Evolutionary conservation across 179 eudicot genomes (phyloP).

Genomic region (Nepenthes alata): DNA sequence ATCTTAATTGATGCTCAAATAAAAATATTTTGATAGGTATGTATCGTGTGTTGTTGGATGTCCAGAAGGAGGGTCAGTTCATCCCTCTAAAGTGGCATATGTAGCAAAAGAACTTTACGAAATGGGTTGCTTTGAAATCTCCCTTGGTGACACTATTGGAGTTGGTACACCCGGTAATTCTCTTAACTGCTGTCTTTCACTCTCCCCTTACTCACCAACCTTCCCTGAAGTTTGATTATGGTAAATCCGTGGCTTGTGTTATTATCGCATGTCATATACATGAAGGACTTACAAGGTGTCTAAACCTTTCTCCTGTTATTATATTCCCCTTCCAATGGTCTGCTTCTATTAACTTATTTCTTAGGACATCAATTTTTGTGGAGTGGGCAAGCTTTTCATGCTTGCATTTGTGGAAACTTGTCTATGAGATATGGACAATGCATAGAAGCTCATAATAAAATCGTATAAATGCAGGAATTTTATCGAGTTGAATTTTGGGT

Average conservation of each 20-base stretch:
- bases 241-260: too few relatives aligned
- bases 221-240: too few relatives aligned
- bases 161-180: conserved; percentile 83
- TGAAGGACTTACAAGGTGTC: too few relatives aligned
- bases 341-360: too few relatives aligned
- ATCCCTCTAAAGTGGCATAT: conserved; percentile 88
- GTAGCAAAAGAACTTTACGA: conserved; percentile 78
- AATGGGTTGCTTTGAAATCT: conserved; percentile 96
- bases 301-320: too few relatives aligned
- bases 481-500: too few relatives aligned
- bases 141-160: conserved; percentile 92
- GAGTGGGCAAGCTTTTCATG: neutral
- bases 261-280: too few relatives aligned
- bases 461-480: too few relatives aligned
- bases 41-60: conserved; percentile 95
- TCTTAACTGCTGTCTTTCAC: neutral
- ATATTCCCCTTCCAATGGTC: too few relatives aligned
- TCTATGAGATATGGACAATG: neutral
- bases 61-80: conserved; percentile 77
- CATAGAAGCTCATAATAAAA: too few relatives aligned
- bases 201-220: too few relatives aligned
- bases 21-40: conserved; percentile 29
- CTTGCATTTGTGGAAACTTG: neutral
- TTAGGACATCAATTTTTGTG: too few relatives aligned
- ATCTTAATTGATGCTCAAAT: neutral